These are phyloP conservation scores for Sanghuangporus sanghuang DNA, from an alignment of 1,284 basidiomycete species.

Conservation along the genomic window DNA sequence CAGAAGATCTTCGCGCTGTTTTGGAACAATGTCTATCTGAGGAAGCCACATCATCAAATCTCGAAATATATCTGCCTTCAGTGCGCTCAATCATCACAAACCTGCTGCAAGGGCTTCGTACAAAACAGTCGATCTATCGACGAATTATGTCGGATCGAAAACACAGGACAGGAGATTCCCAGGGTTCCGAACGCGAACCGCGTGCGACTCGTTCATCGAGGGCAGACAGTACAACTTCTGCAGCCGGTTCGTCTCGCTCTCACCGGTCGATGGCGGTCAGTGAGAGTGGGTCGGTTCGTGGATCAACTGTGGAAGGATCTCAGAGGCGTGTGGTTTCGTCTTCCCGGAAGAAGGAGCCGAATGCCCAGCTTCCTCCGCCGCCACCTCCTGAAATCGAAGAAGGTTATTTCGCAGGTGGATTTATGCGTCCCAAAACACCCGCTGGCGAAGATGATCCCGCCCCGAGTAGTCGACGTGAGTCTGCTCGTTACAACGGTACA, in stretches of 20 bases:
- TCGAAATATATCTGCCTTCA: slow-evolving; percentile 86
- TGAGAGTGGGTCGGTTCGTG: neutral
- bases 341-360: slow-evolving; percentile 8
- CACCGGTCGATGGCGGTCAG: neutral
- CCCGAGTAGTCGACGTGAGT: neutral
- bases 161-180: slow-evolving; percentile 42
- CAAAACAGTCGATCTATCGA: slow-evolving; percentile 82
- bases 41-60: slow-evolving; percentile 80
- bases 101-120: slow-evolving; percentile 86
- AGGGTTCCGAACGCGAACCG: slow-evolving; percentile 34
- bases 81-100: slow-evolving; percentile 93
- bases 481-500: slow-evolving; percentile 6
- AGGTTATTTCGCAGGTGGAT: slow-evolving; percentile 30
- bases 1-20: slow-evolving; percentile 83
- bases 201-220: slow-evolving; percentile 44
- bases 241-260: slow-evolving; percentile 17
- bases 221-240: slow-evolving; percentile 29
- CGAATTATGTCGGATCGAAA: slow-evolving; percentile 56
- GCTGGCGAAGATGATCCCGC: neutral
- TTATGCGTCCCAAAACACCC: slow-evolving; percentile 17
- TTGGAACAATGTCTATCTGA: slow-evolving; percentile 90
- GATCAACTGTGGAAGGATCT: slow-evolving; percentile 2
- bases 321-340: slow-evolving; percentile 10
- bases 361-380: slow-evolving; percentile 19
- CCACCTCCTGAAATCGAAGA: slow-evolving; percentile 37